Conservation (phyloP, 129 eudicot genomes). For the Heracleum sosnowskyi region DNA sequence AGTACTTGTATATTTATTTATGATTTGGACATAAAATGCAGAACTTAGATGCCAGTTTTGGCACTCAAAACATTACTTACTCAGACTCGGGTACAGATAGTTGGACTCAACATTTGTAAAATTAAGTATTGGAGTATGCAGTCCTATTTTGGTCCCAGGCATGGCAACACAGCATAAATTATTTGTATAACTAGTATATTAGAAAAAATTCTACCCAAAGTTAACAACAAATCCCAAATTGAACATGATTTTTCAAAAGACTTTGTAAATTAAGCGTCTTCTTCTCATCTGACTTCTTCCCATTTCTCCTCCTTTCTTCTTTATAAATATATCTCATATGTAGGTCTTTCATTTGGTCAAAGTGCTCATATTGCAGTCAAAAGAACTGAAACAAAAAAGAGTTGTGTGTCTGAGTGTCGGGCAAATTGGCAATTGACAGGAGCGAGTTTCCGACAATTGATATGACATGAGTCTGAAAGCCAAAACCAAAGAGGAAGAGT, state of each 20-base stretch:
- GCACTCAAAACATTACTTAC: neutral
- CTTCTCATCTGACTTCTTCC: neutral
- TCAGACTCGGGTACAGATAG: neutral
- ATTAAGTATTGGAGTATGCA: neutral
- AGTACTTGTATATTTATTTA: neutral
- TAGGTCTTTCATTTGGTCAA: neutral
- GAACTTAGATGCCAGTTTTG: neutral
- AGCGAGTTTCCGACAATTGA: neutral
- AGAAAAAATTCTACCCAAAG: neutral
- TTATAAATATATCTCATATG: neutral
- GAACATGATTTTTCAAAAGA: neutral
- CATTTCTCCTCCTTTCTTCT: neutral
- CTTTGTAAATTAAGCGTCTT: neutral
- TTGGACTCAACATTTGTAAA: neutral
- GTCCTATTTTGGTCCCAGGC: too few species aligned
- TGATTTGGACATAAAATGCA: neutral
- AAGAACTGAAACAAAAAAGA: too few species aligned
- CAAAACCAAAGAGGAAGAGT: neutral
- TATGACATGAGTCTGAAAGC: neutral
- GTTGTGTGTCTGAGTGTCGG: too few species aligned
- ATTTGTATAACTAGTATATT: neutral
- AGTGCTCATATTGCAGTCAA: neutral
- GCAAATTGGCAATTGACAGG: too few species aligned
- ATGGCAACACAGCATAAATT: too few species aligned
- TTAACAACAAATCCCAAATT: neutral